Base-by-base conservation (phyloP, 75 land plant genomes). In the Ceratopteris richardii region DNA sequence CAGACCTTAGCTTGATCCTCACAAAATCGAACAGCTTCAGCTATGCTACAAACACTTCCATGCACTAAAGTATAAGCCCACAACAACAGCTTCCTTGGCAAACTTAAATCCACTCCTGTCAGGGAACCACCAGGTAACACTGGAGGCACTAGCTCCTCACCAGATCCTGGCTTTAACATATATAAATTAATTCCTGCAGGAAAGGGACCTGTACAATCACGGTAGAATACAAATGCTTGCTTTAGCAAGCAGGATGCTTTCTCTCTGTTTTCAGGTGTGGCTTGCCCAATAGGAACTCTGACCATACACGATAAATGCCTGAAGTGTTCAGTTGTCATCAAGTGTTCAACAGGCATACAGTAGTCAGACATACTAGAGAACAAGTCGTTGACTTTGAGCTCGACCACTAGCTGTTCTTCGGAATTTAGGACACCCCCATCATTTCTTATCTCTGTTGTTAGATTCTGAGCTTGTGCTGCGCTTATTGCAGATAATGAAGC, bases 11-110 rank as follows among this genome's bases (percentile, higher is more conserved):
- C 67, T 69, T 72, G 82, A 51, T 95, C 99, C 71, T 95, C 99
- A 62, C 99, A 95, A 48, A 76, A 69, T 66, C 90, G 90, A 25
- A 95, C 82, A 57, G 78, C 92, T 44, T 58, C 66, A 7, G 77
- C 72, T 21, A 95, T 78, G 58, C 71, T 82, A 50, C 82, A 65
- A 47, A 66, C 79, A 29, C 78, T 88, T n/a, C 99, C 99, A 64
- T 83, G 77, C 39, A 80, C 70, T 12, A 95, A 58, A 31, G 91
- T 74, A 60, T 80, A 95, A n/a, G 99, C 82, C 99, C 99, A 95
- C 43, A 95, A 55, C 1, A 95, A 71, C 43, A 95, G 81, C 69
- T 95, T 95, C 64, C 96, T 63, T 26, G 90, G 91, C 31, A 77
- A 66, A 67, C 88, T 90, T 3, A 95, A 63, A 66, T 95, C 99